These are phyloP conservation scores for Tetraselmis chui DNA, from an alignment of 139 green algal species.

Conservation along the genomic window DNA sequence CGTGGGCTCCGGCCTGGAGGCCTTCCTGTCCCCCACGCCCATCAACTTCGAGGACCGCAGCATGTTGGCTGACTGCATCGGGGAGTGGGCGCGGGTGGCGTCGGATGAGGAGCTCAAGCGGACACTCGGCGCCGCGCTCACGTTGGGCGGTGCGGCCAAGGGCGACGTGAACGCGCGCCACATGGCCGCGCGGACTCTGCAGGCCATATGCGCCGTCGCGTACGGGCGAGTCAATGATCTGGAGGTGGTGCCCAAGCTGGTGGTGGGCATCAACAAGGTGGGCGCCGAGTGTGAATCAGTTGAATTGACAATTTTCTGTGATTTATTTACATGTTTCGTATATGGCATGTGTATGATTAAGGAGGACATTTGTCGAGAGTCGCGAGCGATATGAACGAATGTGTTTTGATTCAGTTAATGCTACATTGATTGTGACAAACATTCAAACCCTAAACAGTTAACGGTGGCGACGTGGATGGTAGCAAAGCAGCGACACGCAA, in stretches of 20 bases:
- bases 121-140: constrained; percentile 30
- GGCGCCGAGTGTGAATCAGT: neutral
- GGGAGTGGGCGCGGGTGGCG: constrained; percentile 5
- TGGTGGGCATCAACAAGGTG: neutral
- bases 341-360: too few relatives aligned
- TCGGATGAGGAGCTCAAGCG: constrained; percentile 14
- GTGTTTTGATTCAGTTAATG: too few relatives aligned
- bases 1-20: constrained; percentile 28
- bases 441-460: too few relatives aligned
- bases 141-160: constrained; percentile 14
- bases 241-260: constrained; percentile 1
- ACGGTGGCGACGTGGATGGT: too few relatives aligned
- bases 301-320: too few relatives aligned
- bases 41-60: neutral
- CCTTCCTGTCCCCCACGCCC: constrained; percentile 7
- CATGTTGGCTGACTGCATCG: constrained; percentile 5
- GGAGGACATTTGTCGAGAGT: too few relatives aligned
- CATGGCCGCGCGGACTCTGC: neutral
- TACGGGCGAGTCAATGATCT: constrained; percentile 22
- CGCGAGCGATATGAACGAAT: too few relatives aligned
- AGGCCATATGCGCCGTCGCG: constrained; percentile 23
- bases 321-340: too few relatives aligned
- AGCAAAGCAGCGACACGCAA: too few relatives aligned
- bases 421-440: too few relatives aligned
- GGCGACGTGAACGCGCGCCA: constrained; percentile 2